Base-by-base conservation (phyloP, 306 rosid species). In the Quercus variabilis region DNA sequence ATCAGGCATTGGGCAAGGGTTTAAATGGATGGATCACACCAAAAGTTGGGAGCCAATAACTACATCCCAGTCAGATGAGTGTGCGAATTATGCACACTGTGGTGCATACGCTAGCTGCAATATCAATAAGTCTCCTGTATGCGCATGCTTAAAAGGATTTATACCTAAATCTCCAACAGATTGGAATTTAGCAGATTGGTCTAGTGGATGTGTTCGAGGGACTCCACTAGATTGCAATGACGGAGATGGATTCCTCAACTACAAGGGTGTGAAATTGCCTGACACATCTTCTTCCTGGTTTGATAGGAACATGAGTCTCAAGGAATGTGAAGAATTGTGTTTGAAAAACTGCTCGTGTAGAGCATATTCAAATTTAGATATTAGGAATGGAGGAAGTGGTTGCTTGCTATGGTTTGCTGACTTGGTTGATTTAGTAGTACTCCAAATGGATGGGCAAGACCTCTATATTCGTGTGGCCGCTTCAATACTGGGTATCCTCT, bases 161-260 rank as follows among this genome's bases (percentile, higher is more conserved):
- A 38, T 38, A 38, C 46, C 46, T 2, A 38, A 38, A 38, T 38
- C 46, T 38, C 46, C 46, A 38, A 7, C 10, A 38, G 46, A 38
- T 8, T 38, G 46, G 46, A 7, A 38, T 38, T 38, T 38, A 38
- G 46, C 46, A 38, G 46, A 79, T 6, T 25, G 1, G n/a, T 3
- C 41, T 18, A 18, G 30, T 4, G 86, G 86, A 14, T 83, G 86
- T 52, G 71, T 3, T 25, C 73, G 74, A 1, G 15, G 10, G n/a
- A 23, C 58, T 21, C 55, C 73, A 7, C 51, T 57, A 59, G 52
- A 70, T 20, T 79, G 86, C 72, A 25, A 14, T 54, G 15, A 23
- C 3, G 38, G 19, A 4, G 51, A 79, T 69, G 83, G 77, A 41
- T 79, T 74, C 54, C n/a, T 58, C 6, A 58, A 58, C 17, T 21